Evolutionary conservation across 1,284 basidiomycete genomes (phyloP), one percentile per base, ranked within the genome.

Genomic region (Tilletiaria anomala): DNA sequence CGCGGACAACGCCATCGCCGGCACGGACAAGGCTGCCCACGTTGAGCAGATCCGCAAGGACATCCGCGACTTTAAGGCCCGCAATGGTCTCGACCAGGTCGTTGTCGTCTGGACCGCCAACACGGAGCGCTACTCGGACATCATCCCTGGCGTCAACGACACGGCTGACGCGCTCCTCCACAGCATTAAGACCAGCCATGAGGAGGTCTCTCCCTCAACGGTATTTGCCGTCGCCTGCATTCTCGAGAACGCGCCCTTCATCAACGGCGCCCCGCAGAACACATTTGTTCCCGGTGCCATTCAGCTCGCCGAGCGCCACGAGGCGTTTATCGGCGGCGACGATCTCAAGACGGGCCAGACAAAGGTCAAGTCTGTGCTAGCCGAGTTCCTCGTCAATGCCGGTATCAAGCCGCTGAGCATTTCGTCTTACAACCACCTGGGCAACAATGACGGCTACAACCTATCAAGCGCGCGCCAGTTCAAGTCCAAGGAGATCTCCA

Each of bases 241-340:
- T 68, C 81, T 94, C 54, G 91, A 96, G 71, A 82, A 82, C 48
- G 80, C 80, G 56, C 87, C 91, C 21, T 96, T 91, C 75, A 79
- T 97, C 69, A 97, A 96, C 65, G 91, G 91, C 42, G 88, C 89
- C 18, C 91, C 91, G 16, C 91, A 97, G 76, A 97, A 97, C 78
- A 96, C 91, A 5, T 96, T 96, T 65, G 88, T 97, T 22, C 91
- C 93, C 1, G 91, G 93, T 58, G 80, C 82, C 58, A 83, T 97
- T 64, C 76, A 82, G 65, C 83, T 97, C 50, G 87, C 91, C 39
- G 89, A 96, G 74, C 75, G 78, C 57, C 71, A 83, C 61, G 75
- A 80, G 67, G 81, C 86, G 6, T 96, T 96, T 74, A 93, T 97
- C 61, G 89, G 86, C 43, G 89, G 93, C 40, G 91, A 96, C 67